Percentiles rank a stretch among this genome's conserved stretches.
Evolutionary conservation across 192 early-diverging fungal genomes (phyloP).

Genomic region (Polychytrium aggregatum): DNA sequence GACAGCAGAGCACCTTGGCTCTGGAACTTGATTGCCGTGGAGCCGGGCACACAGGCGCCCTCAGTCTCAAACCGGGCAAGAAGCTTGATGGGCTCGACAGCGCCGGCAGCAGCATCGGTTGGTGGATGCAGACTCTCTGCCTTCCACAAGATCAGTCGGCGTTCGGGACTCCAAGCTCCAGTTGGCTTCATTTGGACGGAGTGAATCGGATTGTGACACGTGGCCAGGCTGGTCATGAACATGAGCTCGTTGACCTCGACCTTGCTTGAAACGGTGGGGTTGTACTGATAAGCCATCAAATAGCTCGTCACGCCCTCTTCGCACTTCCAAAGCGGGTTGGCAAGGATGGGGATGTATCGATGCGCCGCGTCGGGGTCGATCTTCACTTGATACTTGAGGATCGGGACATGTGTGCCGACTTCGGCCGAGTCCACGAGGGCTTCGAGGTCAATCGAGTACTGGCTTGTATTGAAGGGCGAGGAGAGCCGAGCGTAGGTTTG

Average conservation of each 20-base stretch:
- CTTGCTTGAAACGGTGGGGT: conserved; percentile 6
- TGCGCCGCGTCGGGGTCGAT: conserved; percentile 9
- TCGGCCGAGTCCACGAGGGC: background rate
- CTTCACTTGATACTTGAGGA: conserved; percentile 30
- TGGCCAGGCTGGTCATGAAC: conserved; percentile 16
- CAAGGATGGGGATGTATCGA: conserved; percentile 23
- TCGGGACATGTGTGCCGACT: background rate
- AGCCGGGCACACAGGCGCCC: conserved; percentile 4
- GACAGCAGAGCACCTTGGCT: conserved; percentile 7
- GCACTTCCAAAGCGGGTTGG: conserved; percentile 27
- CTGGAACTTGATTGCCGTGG: conserved; percentile 20
- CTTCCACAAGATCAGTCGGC: conserved; percentile 28
- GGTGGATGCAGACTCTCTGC: conserved; percentile 7
- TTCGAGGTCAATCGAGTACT: conserved; percentile 9
- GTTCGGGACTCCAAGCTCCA: conserved; percentile 23
- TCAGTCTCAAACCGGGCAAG: conserved; percentile 21
- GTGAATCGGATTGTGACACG: conserved; percentile 13
- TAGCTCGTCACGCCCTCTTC: conserved; percentile 19
- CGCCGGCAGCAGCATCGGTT: background rate
- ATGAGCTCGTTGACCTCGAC: conserved; percentile 14
- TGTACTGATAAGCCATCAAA: conserved; percentile 24
- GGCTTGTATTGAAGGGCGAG: conserved; percentile 6
- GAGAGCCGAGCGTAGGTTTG: conserved; percentile 12
- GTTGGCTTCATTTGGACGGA: conserved; percentile 23
- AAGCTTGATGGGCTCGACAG: too few species aligned